Evolutionary conservation across 2,329 filamentous ascomycete genomes (phyloP), one percentile per base, ranked within the genome.

Genomic region (Phaeosphaeriaceae sp.): DNA sequence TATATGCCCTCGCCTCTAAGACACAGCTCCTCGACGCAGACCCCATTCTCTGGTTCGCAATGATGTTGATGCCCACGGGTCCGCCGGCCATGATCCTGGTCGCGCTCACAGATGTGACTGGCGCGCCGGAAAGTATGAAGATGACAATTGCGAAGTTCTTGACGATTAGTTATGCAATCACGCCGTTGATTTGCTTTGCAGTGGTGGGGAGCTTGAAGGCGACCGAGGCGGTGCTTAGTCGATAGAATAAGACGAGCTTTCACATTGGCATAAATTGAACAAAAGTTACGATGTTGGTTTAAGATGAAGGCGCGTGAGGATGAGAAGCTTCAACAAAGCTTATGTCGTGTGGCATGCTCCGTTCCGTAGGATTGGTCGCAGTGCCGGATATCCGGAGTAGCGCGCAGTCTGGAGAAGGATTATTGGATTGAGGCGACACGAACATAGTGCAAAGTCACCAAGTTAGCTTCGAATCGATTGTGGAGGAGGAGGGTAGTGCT

Each of bases 11-110:
- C 7, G 86, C 85, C 0, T 81, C 79, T 1, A 81, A 79, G 53
- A 89, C 87, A 0, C 62, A 66, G 0, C 41, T 86, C 2, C 68
- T 91, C 2, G 79, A 80, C 3, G 65, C 78, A 2, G 88, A 91
- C 67, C 87, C 87, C 0, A 85, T 90, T 62, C 74, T 91, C 31
- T 90, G 87, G 87, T 90, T 90, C 66, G 80, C 77, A 2, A 82
- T 87, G 82, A 87, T 87, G 85, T 67, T 87, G 25, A 86, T 86
- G 82, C 84, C 85, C 0, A 79, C 81, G 0, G 84, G 85, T 0
- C 85, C 84, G 20, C 83, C 84, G 1, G 83, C 84, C 0, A 79
- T 86, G 80, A 83, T 84, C 27, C 75, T 84, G 48, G 81, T 81
- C 6, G 82, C 82, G 0, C 69, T 86, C 22, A 82, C 83, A 3